A percentile compares a stretch with the other conserved stretches of the same genome.
Evolutionary conservation across 1,284 basidiomycete genomes (phyloP).

Genomic region (Malassezia pachydermatis): DNA sequence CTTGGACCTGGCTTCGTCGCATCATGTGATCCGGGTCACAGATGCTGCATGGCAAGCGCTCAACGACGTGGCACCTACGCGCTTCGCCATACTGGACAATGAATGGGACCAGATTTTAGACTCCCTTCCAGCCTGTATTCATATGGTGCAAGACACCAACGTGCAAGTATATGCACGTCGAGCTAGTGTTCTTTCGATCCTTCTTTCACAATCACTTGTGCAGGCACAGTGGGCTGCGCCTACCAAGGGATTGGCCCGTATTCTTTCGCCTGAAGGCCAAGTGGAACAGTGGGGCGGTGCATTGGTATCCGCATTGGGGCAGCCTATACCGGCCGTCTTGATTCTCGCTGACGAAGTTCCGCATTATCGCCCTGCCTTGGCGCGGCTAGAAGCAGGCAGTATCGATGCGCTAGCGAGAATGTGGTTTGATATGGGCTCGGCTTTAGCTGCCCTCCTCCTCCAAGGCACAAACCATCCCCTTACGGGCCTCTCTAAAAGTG

Average conservation of each 20-base stretch:
- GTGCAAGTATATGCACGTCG: neutral
- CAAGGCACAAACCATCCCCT: neutral
- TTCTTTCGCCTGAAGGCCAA: neutral
- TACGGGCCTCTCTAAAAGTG: neutral
- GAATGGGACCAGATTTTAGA: neutral
- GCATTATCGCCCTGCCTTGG: neutral
- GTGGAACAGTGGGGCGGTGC: slow-evolving; percentile 1
- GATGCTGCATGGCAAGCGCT: neutral
- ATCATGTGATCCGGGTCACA: neutral
- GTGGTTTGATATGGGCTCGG: neutral
- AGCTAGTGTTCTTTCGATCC: neutral
- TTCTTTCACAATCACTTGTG: neutral
- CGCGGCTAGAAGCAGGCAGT: neutral
- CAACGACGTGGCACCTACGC: neutral
- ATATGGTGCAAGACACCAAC: neutral
- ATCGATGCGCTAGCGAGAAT: neutral
- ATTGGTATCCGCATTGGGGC: neutral
- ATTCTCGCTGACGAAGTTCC: neutral
- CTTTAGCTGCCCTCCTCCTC: neutral
- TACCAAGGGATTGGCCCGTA: neutral
- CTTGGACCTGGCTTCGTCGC: neutral
- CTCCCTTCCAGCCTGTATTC: neutral
- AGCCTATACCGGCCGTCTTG: neutral
- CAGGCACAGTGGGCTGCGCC: neutral
- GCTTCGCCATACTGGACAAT: neutral